Base-by-base conservation (phyloP, 1,139 yeast genomes). In the Yamadazyma trypodendri region DNA sequence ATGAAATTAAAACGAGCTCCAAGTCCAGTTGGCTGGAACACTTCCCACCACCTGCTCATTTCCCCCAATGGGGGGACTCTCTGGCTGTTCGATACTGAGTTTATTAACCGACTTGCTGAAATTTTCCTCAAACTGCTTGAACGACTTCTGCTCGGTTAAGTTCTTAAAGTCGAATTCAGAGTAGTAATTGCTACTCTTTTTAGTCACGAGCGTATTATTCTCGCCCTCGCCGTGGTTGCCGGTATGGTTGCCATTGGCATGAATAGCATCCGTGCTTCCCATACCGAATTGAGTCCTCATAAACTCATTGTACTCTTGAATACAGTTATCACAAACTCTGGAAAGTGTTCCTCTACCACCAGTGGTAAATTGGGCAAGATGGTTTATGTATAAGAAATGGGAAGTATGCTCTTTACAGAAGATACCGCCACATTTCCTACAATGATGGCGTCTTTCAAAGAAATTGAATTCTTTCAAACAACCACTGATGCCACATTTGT, bases 351-450 rank as follows among this genome's bases (percentile, higher is more conserved):
- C 92, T 40, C 82, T 67, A 10, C 87, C 82, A 34, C 89, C 92
- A 43, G 88, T 77, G 39, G 87, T 77, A 63, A 85, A 79, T 54
- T 81, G 76, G 20, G 95, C 92, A 50, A 77, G 63, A 36, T 72
- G 71, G 53, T 88, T 90, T 44, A 90, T 72, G 52, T 77, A 77
- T 25, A 77, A 58, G 45, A 58, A 75, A 51, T 77, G 81, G 22
- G 70, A 65, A 7, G 81, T 67, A 47, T 79, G 81, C 41, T 80
- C 84, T 36, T 82, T 81, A 61, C 97, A 90, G 55, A 84, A 90
- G 11, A 90, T 77, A 22, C 88, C 95, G 14, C 97, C 97, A 65
- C 97, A 90, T 54, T 86, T 83, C 36, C 97, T 76, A 57, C 97
- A 90, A 62, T 90, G 97, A 56, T 90, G 97, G 42, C 94, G 79